Evolutionary conservation across 306 rosid species (phyloP).

Genomic region (Lathyrus tuberosus): DNA sequence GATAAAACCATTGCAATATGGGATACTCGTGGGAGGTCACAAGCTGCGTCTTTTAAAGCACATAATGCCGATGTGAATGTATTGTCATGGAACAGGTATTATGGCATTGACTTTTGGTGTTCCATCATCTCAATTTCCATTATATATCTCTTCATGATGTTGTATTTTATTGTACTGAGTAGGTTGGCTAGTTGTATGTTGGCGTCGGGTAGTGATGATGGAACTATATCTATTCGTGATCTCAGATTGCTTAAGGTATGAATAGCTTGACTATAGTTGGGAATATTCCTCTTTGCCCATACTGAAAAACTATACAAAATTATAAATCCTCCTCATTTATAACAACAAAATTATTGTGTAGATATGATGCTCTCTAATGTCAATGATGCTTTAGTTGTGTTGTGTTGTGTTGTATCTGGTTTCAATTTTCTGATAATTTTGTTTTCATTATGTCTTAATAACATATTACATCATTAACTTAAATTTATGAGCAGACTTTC

Average conservation of each 20-base stretch:
- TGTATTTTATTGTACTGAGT: constrained; percentile 33
- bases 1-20: constrained; percentile 85
- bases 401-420: background rate
- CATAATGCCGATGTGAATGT: constrained; percentile 95
- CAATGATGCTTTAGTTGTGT: constrained; percentile 12
- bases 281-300: background rate
- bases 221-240: constrained; percentile 91
- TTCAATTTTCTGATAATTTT: background rate
- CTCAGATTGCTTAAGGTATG: constrained; percentile 83
- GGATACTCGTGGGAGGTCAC: constrained; percentile 87
- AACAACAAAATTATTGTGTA: constrained; percentile 5
- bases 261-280: constrained; percentile 9
- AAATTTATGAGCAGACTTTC: constrained; percentile 5
- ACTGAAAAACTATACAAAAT: background rate
- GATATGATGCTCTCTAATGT: background rate
- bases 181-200: constrained; percentile 90
- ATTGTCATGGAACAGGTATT: constrained; percentile 93
- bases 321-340: constrained; percentile 1
- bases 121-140: constrained; percentile 9
- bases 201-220: constrained; percentile 98
- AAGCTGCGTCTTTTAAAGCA: constrained; percentile 62
- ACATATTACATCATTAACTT: constrained; percentile 7
- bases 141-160: constrained; percentile 8
- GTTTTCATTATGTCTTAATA: background rate
- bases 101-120: constrained; percentile 2